Evolutionary conservation across 352 stramenopile genomes (phyloP).

Genomic region (Pythium rishiriense): DNA sequence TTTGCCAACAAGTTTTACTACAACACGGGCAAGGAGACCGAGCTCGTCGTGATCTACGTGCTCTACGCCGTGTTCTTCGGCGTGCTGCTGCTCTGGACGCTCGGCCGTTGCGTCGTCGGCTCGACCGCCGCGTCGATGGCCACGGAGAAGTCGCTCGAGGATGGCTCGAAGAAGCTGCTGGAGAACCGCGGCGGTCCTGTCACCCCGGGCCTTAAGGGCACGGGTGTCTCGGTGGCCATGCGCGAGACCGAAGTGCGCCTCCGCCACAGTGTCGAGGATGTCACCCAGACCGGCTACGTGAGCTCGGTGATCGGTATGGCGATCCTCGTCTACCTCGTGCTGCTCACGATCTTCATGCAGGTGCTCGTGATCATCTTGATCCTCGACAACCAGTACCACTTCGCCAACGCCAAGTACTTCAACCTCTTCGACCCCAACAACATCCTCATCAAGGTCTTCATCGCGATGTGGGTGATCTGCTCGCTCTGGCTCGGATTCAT

Average conservation of each 20-base stretch:
- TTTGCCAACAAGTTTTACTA: conserved; percentile 24
- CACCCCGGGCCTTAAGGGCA: conserved; percentile 21
- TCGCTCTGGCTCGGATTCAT: conserved; percentile 30
- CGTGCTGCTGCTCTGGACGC: conserved; percentile 24
- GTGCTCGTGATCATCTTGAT: conserved; percentile 28
- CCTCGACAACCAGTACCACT: conserved; percentile 30
- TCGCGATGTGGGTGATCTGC: conserved; percentile 26
- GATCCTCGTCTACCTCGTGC: conserved; percentile 21
- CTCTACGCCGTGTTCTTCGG: conserved; percentile 28
- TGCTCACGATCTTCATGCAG: conserved; percentile 30
- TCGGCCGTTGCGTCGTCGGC: background rate
- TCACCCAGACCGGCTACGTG: conserved; percentile 26
- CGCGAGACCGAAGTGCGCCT: conserved; percentile 29
- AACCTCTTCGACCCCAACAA: conserved; percentile 32
- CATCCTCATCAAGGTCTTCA: conserved; percentile 35
- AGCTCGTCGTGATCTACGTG: conserved; percentile 30
- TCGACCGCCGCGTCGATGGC: background rate
- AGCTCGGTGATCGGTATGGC: conserved; percentile 17
- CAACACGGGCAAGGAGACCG: conserved; percentile 22
- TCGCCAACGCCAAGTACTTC: conserved; percentile 17
- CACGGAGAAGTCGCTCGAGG: conserved; percentile 14
- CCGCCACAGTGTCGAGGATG: conserved; percentile 27
- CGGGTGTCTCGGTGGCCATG: conserved; percentile 23
- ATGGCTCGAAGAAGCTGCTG: conserved; percentile 31
- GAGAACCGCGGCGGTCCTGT: conserved; percentile 29